Conservation (phyloP, 306 rosid species). For the Bauhinia variegata region DNA sequence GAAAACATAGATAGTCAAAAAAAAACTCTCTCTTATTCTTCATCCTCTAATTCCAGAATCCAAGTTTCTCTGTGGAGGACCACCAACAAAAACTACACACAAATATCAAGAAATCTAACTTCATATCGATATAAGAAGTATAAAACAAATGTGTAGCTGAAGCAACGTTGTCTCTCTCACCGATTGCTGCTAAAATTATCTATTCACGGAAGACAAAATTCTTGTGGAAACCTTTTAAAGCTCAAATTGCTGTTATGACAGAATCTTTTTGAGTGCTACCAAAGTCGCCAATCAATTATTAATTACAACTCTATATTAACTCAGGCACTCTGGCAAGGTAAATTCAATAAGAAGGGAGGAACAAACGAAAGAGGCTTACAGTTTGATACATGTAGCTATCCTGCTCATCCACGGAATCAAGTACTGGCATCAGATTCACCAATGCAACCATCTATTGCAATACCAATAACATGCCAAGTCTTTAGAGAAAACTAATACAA, state of each 20-base stretch:
- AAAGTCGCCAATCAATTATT: background rate
- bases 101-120: background rate
- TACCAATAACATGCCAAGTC: background rate
- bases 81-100: background rate
- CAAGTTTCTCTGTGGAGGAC: no score
- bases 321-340: background rate
- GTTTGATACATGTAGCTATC: slow-evolving; percentile 98
- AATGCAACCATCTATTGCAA: slow-evolving; percentile 79
- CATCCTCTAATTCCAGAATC: no score
- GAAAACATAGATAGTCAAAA: no score
- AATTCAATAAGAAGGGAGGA: background rate
- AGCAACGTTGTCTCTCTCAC: background rate
- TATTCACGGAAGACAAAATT: background rate
- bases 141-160: no score
- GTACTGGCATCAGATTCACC: slow-evolving; percentile 90
- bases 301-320: background rate
- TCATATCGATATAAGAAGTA: background rate
- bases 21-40: no score
- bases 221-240: background rate
- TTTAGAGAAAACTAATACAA: background rate
- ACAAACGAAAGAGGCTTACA: slow-evolving; percentile 47
- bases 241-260: background rate
- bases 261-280: background rate
- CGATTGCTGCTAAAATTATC: background rate
- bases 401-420: slow-evolving; percentile 90